Percentiles rank a stretch among this genome's conserved stretches.
Evolutionary conservation across 257 asterid species (phyloP).

Genomic region (Ballota nigra): DNA sequence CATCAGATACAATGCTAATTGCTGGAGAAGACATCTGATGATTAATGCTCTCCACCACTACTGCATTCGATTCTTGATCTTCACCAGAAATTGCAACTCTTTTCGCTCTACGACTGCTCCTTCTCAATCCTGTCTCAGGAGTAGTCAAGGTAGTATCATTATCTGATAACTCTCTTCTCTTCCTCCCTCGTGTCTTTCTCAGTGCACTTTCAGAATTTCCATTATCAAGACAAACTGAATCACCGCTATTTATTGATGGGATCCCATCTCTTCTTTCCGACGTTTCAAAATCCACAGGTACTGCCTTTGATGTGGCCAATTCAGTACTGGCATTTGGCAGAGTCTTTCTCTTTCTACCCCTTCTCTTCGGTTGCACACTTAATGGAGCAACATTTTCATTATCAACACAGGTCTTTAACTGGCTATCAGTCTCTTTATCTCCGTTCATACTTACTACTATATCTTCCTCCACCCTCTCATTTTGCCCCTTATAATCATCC

Average conservation of each 20-base stretch:
- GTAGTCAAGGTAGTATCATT: slow-evolving; percentile 30
- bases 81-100: slow-evolving; percentile 33
- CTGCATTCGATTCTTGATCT: slow-evolving; percentile 37
- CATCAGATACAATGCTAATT: slow-evolving; percentile 54
- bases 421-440: slow-evolving; percentile 25
- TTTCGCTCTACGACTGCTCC: slow-evolving; percentile 85
- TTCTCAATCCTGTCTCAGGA: slow-evolving; percentile 68
- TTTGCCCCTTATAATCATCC: slow-evolving; percentile 32
- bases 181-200: slow-evolving; percentile 58
- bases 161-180: slow-evolving; percentile 39
- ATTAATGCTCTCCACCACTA: slow-evolving; percentile 34
- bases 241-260: slow-evolving; percentile 23
- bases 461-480: slow-evolving; percentile 27
- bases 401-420: slow-evolving; percentile 28
- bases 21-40: slow-evolving; percentile 56
- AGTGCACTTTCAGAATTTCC: slow-evolving; percentile 31
- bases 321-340: slow-evolving; percentile 24
- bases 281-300: slow-evolving; percentile 20
- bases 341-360: slow-evolving; percentile 67
- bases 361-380: slow-evolving; percentile 38
- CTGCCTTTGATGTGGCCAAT: slow-evolving; percentile 32
- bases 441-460: slow-evolving; percentile 19
- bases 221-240: slow-evolving; percentile 27
- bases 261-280: slow-evolving; percentile 30
- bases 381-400: slow-evolving; percentile 35